These are phyloP conservation scores for Xylaria hypoxylon DNA, from an alignment of 2,329 filamentous ascomycete genomes.

Conservation along the genomic window DNA sequence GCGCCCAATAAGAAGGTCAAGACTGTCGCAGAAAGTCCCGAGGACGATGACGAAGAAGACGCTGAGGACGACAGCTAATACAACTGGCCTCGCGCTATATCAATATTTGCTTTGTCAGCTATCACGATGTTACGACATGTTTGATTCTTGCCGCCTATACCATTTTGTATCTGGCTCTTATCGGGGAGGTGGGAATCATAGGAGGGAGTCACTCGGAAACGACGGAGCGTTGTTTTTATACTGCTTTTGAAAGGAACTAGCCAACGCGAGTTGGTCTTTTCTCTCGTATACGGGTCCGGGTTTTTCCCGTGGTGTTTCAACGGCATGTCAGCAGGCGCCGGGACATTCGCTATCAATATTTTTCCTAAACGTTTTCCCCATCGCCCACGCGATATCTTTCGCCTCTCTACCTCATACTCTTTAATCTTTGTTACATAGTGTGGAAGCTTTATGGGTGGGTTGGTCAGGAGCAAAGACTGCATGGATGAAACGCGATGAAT, in stretches of 20 bases:
- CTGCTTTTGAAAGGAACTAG: slow-evolving; percentile 40
- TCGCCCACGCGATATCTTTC: slow-evolving; percentile 52
- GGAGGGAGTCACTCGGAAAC: slow-evolving; percentile 47
- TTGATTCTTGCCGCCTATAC: slow-evolving; percentile 49
- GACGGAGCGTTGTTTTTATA: slow-evolving; percentile 47
- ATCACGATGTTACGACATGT: slow-evolving; percentile 53
- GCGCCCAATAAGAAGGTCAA: slow-evolving; percentile 67
- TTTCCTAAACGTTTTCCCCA: slow-evolving; percentile 51
- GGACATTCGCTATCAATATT: slow-evolving; percentile 51
- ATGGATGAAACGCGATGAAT: slow-evolving; percentile 52
- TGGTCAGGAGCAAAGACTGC: slow-evolving; percentile 49
- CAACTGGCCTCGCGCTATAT: slow-evolving; percentile 20
- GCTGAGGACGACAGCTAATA: slow-evolving; percentile 57
- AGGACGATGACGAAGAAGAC: slow-evolving; percentile 60
- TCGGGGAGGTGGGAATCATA: slow-evolving; percentile 45
- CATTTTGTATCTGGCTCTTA: slow-evolving; percentile 46
- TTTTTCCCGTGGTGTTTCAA: slow-evolving; percentile 41
- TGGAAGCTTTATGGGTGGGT: slow-evolving; percentile 42
- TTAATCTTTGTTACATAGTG: slow-evolving; percentile 46
- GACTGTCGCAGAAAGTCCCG: slow-evolving; percentile 55
- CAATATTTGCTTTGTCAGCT: slow-evolving; percentile 47
- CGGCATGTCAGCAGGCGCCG: slow-evolving; percentile 47
- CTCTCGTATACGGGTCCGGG: slow-evolving; percentile 36
- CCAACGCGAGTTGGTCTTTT: slow-evolving; percentile 40
- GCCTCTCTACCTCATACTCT: slow-evolving; percentile 38